These are phyloP conservation scores for Colletotrichum theobromicola DNA, from an alignment of 2,329 filamentous ascomycete species.

Conservation along the genomic window DNA sequence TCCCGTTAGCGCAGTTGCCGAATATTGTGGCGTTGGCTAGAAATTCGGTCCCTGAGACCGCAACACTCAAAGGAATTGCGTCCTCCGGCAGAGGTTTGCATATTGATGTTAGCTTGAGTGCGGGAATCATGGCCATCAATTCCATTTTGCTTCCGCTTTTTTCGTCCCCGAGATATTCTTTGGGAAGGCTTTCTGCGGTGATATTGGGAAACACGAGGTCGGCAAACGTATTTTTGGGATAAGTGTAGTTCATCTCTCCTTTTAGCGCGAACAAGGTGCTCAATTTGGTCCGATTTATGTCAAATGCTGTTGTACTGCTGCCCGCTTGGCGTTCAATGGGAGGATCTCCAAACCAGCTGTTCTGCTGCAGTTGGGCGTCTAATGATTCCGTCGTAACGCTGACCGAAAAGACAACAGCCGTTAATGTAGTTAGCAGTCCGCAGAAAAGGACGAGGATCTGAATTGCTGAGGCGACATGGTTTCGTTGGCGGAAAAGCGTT, in stretches of 20 bases:
- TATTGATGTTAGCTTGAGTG: too few relatives aligned
- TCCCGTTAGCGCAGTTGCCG: too few relatives aligned
- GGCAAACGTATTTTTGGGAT: neutral
- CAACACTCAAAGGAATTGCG: too few relatives aligned
- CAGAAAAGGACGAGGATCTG: neutral
- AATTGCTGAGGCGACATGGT: neutral
- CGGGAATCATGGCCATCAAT: too few relatives aligned
- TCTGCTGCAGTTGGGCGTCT: neutral
- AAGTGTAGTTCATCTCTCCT: neutral
- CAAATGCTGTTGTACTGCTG: neutral
- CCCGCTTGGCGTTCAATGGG: neutral
- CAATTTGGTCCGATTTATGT: neutral
- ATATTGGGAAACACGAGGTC: neutral
- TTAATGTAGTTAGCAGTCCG: neutral
- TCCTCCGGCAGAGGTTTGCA: too few relatives aligned
- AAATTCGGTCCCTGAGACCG: too few relatives aligned
- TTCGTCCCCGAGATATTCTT: fast-evolving
- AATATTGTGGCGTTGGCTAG: too few relatives aligned
- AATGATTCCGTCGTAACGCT: neutral
- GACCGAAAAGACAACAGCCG: neutral
- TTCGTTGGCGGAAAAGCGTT: neutral
- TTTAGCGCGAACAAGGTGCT: neutral
- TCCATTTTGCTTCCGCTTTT: too few relatives aligned
- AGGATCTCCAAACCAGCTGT: neutral
- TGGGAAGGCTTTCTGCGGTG: too few relatives aligned